These are phyloP conservation scores for Kernera saxatilis DNA, from an alignment of 345 rosid species.

Conservation along the genomic window DNA sequence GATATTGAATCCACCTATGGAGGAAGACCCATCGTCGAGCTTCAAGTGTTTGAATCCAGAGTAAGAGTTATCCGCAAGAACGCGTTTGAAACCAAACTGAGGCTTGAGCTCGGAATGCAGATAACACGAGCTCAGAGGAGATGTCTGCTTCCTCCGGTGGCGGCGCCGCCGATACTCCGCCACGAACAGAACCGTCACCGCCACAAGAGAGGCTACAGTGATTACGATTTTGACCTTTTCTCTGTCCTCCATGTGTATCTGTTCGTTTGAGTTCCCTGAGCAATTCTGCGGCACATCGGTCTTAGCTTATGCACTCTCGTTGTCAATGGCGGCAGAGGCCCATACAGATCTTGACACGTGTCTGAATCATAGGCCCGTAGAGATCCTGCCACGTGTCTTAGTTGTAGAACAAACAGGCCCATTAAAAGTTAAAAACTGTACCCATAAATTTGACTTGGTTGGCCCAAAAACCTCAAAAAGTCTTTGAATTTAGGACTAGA, in stretches of 20 bases:
- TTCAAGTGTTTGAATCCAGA: constrained; percentile 70
- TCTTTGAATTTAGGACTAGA: background rate
- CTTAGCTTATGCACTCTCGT: background rate
- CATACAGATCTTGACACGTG: constrained; percentile 11
- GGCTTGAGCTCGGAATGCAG: constrained; percentile 65
- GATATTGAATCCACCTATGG: constrained; percentile 4
- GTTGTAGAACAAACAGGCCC: background rate
- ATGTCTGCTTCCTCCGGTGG: constrained; percentile 27
- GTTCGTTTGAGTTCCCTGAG: background rate
- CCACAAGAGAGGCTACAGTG: constrained; percentile 46
- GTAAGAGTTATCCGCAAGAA: constrained; percentile 81
- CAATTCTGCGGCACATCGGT: constrained; percentile 16
- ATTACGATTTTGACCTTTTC: constrained; percentile 42
- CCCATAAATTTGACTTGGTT: background rate
- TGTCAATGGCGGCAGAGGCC: background rate
- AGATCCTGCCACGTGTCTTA: constrained; percentile 6
- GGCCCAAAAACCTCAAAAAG: background rate
- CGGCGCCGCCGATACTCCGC: constrained; percentile 42
- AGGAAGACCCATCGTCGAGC: constrained; percentile 24
- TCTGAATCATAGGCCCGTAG: background rate
- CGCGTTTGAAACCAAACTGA: constrained; percentile 62
- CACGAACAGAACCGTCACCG: constrained; percentile 42
- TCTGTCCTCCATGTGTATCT: constrained; percentile 34
- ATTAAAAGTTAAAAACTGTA: background rate
- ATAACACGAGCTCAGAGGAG: constrained; percentile 46